A percentile compares a stretch with the other conserved stretches of the same genome.
Evolutionary conservation across 345 rosid species (phyloP).

Genomic region (Aquilaria yunnanensis): DNA sequence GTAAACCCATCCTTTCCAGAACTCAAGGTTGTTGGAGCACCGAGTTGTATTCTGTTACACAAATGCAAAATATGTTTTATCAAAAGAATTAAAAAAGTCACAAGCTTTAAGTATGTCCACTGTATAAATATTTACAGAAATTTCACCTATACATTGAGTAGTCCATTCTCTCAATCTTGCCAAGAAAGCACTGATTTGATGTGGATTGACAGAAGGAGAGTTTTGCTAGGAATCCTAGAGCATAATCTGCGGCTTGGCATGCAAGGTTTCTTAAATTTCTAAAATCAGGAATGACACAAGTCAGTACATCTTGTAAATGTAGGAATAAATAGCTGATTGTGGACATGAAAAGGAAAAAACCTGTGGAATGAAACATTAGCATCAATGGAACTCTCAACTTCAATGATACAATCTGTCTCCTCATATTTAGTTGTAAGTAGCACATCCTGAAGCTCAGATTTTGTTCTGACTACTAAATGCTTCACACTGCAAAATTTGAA

Average conservation of each 20-base stretch:
- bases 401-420: conserved; percentile 60
- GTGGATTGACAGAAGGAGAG: conserved; percentile 28
- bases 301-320: conserved; percentile 22
- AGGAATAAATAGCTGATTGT: conserved; percentile 7
- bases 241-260: conserved; percentile 51
- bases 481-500: conserved; percentile 45
- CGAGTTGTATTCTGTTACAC: conserved; percentile 54
- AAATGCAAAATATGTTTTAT: conserved; percentile 16
- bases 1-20: conserved; percentile 20
- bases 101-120: conserved; percentile 2
- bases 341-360: conserved; percentile 22
- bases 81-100: neutral
- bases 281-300: conserved; percentile 20
- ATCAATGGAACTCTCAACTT: conserved; percentile 75
- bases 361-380: conserved; percentile 73
- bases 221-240: conserved; percentile 35
- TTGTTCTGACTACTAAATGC: conserved; percentile 64
- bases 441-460: conserved; percentile 67
- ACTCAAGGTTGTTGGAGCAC: conserved; percentile 65
- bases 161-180: conserved; percentile 47
- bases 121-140: conserved; percentile 1
- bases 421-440: conserved; percentile 37
- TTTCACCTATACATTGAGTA: conserved; percentile 69
- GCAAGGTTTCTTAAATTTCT: conserved; percentile 62
- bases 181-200: conserved; percentile 22